Evolutionary conservation across 805 yeast genomes (phyloP), one percentile per base, ranked within the genome.

Genomic region (Sugiyamaella valdiviana): DNA sequence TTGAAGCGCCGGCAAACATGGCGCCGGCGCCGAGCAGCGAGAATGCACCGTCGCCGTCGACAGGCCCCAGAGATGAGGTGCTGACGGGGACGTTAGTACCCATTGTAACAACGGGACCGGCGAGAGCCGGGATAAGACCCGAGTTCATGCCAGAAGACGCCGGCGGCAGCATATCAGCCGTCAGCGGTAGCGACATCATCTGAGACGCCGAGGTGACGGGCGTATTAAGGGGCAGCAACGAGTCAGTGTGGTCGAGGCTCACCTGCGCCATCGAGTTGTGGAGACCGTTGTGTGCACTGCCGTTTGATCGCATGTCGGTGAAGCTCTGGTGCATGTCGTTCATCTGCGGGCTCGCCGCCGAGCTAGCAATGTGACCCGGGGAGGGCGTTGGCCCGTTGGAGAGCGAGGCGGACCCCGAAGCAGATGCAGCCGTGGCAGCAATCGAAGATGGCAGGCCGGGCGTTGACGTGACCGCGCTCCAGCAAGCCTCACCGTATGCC

Each of bases 401-500:
- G 9, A n/a, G 9, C 32, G 32, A 26, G 10, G n/a, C 32, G 32
- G 32, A n/a, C 3, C n/a, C 32, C 7, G 32, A 10, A 26, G 9
- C 14, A 10, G 9, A 6, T n/a, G 32, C 12, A 2, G 38, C 42
- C 6, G 37, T 45, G 29, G 48, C 42, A 5, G 46, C 46, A 29
- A 50, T 39, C 9, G 48, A 49, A 5, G 32, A 12, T 9, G 44
- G 44, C 23, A 41, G 21, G 21, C 26, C 36, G 6, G 59, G 57
- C 36, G 48, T 49, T 6, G 56, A 36, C 16, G 54, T 58, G 20
- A 58, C 61, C 2, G 59, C 61, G 36, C 64, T 64, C 70, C 69
- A 82, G 62, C 95, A 85, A 53, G 81, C 80, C 61, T 87, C 95
- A 45, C 95, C 95, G 59, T 87, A 87, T 5, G 86, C 83, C 69